Percentiles rank a stretch among this genome's conserved stretches.
Conservation (phyloP, 129 eudicot species). For the Glebionis coronaria region DNA sequence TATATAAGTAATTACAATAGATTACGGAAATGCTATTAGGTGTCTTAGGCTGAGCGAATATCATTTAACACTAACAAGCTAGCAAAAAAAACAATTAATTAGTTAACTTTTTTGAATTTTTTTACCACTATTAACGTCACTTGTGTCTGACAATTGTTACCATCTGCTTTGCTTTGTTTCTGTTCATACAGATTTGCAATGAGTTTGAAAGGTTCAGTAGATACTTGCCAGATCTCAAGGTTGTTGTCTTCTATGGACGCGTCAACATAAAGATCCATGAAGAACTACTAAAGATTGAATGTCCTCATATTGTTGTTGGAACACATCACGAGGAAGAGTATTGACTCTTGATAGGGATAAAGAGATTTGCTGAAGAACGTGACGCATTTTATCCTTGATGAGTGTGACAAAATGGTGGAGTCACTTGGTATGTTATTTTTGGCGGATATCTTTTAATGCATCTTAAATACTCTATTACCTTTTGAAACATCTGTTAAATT, state of each 20-base stretch:
- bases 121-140: not conserved
- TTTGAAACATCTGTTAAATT: not conserved
- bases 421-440: conserved; percentile 64
- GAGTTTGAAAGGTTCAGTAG: conserved; percentile 90
- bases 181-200: conserved; percentile 64
- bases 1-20: no score
- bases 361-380: conserved; percentile 75
- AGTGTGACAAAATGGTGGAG: conserved; percentile 97
- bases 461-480: no score
- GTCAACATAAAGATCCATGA: conserved; percentile 77
- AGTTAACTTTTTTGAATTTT: no score
- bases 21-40: no score
- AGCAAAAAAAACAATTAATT: no score
- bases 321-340: conserved; percentile 90
- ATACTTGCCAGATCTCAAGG: conserved; percentile 75
- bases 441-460: no score
- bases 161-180: no score
- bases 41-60: no score
- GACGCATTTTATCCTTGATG: conserved; percentile 91
- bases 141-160: not conserved
- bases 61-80: no score
- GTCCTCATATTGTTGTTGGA: conserved; percentile 97
- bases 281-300: conserved; percentile 77
- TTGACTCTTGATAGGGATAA: conserved; percentile 83
- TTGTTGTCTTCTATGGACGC: conserved; percentile 95